These are phyloP conservation scores for Plasmodium gonderi DNA, from an alignment of 169 alveolate species.

Conservation along the genomic window DNA sequence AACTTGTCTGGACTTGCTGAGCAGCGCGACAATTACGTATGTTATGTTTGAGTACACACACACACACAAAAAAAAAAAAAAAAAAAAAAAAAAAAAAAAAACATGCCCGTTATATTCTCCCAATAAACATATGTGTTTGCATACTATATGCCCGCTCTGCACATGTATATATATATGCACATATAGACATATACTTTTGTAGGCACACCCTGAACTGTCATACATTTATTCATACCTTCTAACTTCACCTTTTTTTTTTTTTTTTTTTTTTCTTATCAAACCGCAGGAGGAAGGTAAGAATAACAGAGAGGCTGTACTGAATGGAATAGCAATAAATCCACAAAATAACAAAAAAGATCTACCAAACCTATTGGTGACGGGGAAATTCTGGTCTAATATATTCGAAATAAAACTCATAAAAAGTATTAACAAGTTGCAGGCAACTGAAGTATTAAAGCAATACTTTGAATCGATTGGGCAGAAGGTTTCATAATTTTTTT, in stretches of 20 bases:
- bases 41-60: background rate
- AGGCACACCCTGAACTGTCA: too few relatives aligned
- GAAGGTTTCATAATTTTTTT: background rate
- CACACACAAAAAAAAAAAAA: too few relatives aligned
- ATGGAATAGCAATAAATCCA: conserved; percentile 57
- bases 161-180: background rate
- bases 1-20: conserved; percentile 45
- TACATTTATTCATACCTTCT: background rate
- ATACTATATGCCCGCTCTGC: background rate
- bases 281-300: background rate
- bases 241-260: background rate
- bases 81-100: too few relatives aligned
- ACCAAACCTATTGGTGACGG: conserved; percentile 50
- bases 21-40: conserved; percentile 13
- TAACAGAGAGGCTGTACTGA: conserved; percentile 14
- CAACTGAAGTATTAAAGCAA: background rate
- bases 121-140: background rate
- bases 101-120: too few relatives aligned
- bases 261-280: background rate
- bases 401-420: conserved; percentile 49
- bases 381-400: conserved; percentile 65
- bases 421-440: background rate
- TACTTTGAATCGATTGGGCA: conserved; percentile 17
- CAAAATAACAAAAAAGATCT: background rate
- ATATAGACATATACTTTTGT: background rate